Percentiles rank a stretch among this genome's conserved stretches.
Conservation (phyloP, 2,329 filamentous ascomycete genomes). For the Trichophyton mentagrophytes region DNA sequence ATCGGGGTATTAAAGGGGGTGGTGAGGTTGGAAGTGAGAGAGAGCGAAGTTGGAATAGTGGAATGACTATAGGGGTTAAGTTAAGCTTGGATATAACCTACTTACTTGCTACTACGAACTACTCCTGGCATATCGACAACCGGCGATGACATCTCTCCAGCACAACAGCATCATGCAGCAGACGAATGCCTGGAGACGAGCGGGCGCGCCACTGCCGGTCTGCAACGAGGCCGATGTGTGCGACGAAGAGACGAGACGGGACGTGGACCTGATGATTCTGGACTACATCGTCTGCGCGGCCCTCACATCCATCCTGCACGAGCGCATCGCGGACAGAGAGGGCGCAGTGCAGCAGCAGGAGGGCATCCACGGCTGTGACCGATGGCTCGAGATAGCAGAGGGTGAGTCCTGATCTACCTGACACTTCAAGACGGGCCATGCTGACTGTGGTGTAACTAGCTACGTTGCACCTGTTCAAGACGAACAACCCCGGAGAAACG, state of each 20-base stretch:
- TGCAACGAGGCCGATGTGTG: not conserved
- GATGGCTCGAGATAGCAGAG: constrained; percentile 12
- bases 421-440: too few species aligned
- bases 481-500: constrained; percentile 25
- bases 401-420: constrained; percentile 20
- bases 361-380: constrained; percentile 4
- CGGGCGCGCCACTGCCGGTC: not conserved
- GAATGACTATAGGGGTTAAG: too few species aligned
- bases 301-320: constrained; percentile 31
- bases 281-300: constrained; percentile 43
- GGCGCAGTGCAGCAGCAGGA: not conserved
- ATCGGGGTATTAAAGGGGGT: not conserved
- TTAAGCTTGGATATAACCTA: not conserved
- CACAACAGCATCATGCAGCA: not conserved
- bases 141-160: not conserved
- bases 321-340: constrained; percentile 13
- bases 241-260: constrained; percentile 16
- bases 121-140: too few species aligned
- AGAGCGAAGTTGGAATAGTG: not conserved
- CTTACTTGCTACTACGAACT: too few species aligned
- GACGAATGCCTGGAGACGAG: not conserved
- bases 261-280: constrained; percentile 44
- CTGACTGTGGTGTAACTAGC: not conserved
- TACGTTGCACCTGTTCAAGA: constrained; percentile 29
- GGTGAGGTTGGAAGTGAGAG: not conserved